A percentile compares a stretch with the other conserved stretches of the same genome.
These are phyloP conservation scores for Pistacia vera DNA, from an alignment of 345 rosid genomes.

Conservation along the genomic window DNA sequence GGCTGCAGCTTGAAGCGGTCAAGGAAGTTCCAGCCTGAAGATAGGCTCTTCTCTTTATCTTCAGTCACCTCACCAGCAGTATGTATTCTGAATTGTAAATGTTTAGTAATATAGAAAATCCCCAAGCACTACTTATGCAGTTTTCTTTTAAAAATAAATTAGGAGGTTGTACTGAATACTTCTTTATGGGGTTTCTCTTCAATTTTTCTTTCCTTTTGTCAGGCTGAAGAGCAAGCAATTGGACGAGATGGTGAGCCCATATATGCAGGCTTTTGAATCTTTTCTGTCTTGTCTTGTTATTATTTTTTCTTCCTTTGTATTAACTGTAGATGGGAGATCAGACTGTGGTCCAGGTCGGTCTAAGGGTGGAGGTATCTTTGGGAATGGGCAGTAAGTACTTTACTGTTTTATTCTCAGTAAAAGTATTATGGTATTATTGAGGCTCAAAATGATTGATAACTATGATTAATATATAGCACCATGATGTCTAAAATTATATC, in stretches of 20 bases:
- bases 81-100: conserved; percentile 31
- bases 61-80: conserved; percentile 95
- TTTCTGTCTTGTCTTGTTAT: not conserved
- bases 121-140: not conserved
- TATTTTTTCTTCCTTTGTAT: conserved; percentile 12
- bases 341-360: conserved; percentile 58
- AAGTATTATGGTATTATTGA: not conserved
- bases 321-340: conserved; percentile 53
- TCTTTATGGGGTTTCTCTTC: not conserved
- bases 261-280: not conserved
- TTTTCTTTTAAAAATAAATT: not conserved
- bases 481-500: not conserved
- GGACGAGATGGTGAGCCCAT: conserved; percentile 72
- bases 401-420: not conserved
- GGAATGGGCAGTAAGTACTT: conserved; percentile 72
- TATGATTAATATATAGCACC: not conserved
- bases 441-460: not conserved
- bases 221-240: conserved; percentile 77
- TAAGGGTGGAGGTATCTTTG: conserved; percentile 60
- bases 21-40: conserved; percentile 95
- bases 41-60: conserved; percentile 89
- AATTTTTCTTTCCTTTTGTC: conserved; percentile 22
- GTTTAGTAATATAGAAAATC: too few relatives aligned
- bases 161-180: not conserved
- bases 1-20: conserved; percentile 86